A percentile compares a stretch with the other conserved stretches of the same genome.
Conservation (phyloP, 129 eudicot species). For the Centella asiatica region DNA sequence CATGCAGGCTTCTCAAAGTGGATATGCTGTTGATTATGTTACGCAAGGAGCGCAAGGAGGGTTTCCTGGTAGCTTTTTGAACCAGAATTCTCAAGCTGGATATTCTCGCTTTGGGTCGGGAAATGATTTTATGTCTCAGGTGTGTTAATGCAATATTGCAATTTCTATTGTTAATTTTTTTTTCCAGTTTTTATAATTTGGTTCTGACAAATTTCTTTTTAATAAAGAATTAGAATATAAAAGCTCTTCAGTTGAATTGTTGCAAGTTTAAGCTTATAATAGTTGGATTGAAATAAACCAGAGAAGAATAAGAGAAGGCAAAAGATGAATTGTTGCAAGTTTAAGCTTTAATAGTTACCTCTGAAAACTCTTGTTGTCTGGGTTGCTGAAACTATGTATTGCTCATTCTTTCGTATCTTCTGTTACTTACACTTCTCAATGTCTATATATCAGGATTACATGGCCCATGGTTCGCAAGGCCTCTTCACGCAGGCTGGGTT, state of each 20-base stretch:
- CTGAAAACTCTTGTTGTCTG: too few relatives aligned
- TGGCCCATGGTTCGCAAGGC: slow-evolving; percentile 92
- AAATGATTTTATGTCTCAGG: slow-evolving; percentile 98
- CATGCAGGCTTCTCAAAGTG: slow-evolving; percentile 93
- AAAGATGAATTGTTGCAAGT: too few relatives aligned
- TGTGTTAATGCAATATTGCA: slow-evolving; percentile 11
- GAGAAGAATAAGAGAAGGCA: too few relatives aligned
- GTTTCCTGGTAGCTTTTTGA: slow-evolving; percentile 73
- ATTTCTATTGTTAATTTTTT: background rate
- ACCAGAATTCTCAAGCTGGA: slow-evolving; percentile 95
- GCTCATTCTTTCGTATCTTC: background rate
- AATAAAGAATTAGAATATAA: too few relatives aligned
- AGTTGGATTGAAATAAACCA: too few relatives aligned
- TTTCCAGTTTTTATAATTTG: background rate
- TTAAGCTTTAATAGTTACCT: too few relatives aligned
- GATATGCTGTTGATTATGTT: slow-evolving; percentile 80
- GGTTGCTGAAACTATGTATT: too few relatives aligned
- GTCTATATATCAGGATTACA: slow-evolving; percentile 52
- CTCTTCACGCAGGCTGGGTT: slow-evolving; percentile 78
- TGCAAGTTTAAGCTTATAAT: too few relatives aligned
- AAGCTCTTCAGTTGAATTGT: too few relatives aligned
- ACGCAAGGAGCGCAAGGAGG: slow-evolving; percentile 80
- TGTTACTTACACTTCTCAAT: background rate
- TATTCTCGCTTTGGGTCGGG: slow-evolving; percentile 89
- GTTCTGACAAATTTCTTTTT: background rate